These are phyloP conservation scores for Neurospora discreta DNA, from an alignment of 495 filamentous ascomycete species.

Conservation along the genomic window DNA sequence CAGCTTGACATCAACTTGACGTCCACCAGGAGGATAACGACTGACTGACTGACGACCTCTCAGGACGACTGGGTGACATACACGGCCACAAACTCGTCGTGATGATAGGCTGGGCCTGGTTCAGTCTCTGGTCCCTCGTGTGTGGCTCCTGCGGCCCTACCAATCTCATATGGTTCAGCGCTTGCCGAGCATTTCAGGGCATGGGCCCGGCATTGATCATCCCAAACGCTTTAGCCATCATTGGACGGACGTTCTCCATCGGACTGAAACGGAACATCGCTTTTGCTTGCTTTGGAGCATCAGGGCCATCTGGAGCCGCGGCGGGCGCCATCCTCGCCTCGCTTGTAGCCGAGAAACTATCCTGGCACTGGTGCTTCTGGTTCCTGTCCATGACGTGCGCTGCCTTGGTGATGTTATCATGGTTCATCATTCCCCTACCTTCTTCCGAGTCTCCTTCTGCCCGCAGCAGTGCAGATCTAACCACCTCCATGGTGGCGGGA, in stretches of 20 bases:
- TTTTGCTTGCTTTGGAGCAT: slow-evolving; percentile 52
- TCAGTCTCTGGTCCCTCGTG: slow-evolving; percentile 46
- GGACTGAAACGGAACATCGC: slow-evolving; percentile 45
- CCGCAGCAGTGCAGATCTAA: background rate
- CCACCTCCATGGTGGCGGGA: background rate
- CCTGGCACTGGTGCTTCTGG: slow-evolving; percentile 62
- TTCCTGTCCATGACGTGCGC: slow-evolving; percentile 37
- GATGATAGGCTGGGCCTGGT: slow-evolving; percentile 50
- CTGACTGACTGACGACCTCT: background rate
- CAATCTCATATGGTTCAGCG: slow-evolving; percentile 40
- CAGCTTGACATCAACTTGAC: background rate
- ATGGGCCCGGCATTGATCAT: slow-evolving; percentile 50
- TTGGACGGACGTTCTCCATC: slow-evolving; percentile 43
- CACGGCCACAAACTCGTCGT: slow-evolving; percentile 54
- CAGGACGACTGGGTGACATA: slow-evolving; percentile 51
- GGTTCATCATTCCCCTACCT: slow-evolving; percentile 38
- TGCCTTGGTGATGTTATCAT: slow-evolving; percentile 27
- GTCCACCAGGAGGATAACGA: background rate
- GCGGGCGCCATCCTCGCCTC: slow-evolving; percentile 39
- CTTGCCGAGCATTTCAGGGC: slow-evolving; percentile 50
- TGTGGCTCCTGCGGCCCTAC: slow-evolving; percentile 35
- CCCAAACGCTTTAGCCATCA: slow-evolving; percentile 50
- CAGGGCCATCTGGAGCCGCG: slow-evolving; percentile 45
- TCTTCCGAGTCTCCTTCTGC: background rate
- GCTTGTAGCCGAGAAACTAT: slow-evolving; percentile 40